phyloP scores from a whole-genome alignment of 768 basidiomycete genomes.

The Dentipellis fragilis region DNA sequence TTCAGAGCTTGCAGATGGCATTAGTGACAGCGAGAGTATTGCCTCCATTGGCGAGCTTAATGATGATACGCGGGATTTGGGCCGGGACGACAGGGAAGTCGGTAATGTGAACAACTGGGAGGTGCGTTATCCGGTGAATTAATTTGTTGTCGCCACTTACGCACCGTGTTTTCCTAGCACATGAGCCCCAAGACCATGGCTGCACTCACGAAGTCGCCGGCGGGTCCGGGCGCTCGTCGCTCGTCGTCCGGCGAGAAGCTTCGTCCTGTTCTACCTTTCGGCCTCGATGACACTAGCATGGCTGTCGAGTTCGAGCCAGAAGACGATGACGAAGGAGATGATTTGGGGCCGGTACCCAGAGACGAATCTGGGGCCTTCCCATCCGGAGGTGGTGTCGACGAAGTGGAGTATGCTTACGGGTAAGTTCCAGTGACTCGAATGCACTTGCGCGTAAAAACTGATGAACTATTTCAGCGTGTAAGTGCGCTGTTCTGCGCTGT shows the following conservation, averaged over 20 bases:
- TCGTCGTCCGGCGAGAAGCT: conserved; percentile 76
- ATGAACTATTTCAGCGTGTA: too few species aligned
- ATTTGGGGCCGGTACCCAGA: conserved; percentile 67
- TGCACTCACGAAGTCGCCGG: conserved; percentile 85
- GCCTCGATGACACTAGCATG: conserved; percentile 60
- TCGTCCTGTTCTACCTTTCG: conserved; percentile 71
- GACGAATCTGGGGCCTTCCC: conserved; percentile 66
- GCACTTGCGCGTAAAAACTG: too few species aligned
- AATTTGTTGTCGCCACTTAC: background rate
- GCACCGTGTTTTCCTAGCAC: conserved; percentile 44
- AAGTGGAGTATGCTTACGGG: conserved; percentile 87
- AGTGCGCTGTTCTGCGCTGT: too few species aligned
- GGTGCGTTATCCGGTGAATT: conserved; percentile 35
- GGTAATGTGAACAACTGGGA: conserved; percentile 95
- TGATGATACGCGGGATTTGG: conserved; percentile 58
- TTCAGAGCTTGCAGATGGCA: conserved; percentile 73
- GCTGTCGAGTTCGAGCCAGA: conserved; percentile 45
- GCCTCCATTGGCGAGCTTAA: conserved; percentile 83
- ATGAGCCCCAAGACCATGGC: conserved; percentile 96
- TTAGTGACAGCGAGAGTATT: conserved; percentile 92
- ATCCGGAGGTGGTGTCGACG: conserved; percentile 76
- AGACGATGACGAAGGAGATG: conserved; percentile 65
- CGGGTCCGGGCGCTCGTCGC: conserved; percentile 51
- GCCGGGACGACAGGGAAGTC: conserved; percentile 59
- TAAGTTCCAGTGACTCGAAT: conserved; percentile 24